Evolutionary conservation across 441 rosid species (phyloP).

Genomic region (Corymbia calophylla): DNA sequence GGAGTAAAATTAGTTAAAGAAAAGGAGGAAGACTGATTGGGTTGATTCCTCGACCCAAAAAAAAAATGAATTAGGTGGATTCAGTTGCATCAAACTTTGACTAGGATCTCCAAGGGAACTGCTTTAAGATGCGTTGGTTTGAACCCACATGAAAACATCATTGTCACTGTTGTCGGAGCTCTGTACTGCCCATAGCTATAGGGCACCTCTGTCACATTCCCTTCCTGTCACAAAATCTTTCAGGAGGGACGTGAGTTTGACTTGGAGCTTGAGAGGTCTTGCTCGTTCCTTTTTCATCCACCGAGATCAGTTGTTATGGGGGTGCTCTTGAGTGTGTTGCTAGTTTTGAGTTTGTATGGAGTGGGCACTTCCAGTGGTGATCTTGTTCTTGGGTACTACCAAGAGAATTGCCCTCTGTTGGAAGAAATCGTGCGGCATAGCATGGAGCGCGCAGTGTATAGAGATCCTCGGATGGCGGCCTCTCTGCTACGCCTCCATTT

Average conservation of each 20-base stretch:
- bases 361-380: conserved; percentile 3
- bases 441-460: conserved; percentile 48
- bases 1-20: background rate
- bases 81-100: conserved; percentile 45
- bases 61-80: conserved; percentile 6
- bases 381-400: conserved; percentile 44
- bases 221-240: background rate
- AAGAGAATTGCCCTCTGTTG: conserved; percentile 64
- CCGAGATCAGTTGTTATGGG: conserved; percentile 19
- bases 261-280: background rate
- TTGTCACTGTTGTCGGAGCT: background rate
- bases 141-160: conserved; percentile 24
- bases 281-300: background rate
- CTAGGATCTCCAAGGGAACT: background rate
- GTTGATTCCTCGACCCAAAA: conserved; percentile 9
- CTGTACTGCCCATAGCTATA: background rate
- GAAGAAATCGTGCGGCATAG: conserved; percentile 57
- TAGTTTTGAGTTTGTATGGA: conserved; percentile 15
- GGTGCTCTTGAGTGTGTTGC: background rate
- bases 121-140: conserved; percentile 24
- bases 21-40: background rate
- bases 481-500: conserved; percentile 77
- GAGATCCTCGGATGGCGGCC: conserved; percentile 79
- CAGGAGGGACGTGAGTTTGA: background rate
- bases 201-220: background rate